phyloP scores from a whole-genome alignment of 345 rosid species.

The Noccaea caerulescens region DNA sequence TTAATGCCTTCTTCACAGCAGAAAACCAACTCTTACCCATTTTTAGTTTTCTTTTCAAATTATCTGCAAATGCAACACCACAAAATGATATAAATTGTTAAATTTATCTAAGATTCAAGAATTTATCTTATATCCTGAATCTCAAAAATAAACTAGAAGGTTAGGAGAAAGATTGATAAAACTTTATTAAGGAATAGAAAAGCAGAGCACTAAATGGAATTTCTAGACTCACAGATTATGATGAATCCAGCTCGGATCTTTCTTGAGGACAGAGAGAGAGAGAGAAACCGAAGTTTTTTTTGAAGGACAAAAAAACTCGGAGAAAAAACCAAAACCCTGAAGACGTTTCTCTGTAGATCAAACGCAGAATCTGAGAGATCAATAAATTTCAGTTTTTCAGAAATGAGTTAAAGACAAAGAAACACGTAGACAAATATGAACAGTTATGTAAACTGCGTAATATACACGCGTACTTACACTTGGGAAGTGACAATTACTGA shows the following conservation, averaged over 20 bases:
- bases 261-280: constrained; percentile 7
- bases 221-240: constrained; percentile 35
- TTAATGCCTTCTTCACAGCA: constrained; percentile 73
- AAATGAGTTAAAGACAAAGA: constrained; percentile 28
- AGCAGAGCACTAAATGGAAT: constrained; percentile 3
- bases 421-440: background rate
- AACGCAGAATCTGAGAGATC: constrained; percentile 32
- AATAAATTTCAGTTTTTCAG: constrained; percentile 7
- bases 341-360: constrained; percentile 25
- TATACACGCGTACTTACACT: constrained; percentile 39
- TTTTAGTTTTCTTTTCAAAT: constrained; percentile 1
- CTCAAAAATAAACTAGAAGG: background rate
- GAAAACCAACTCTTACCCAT: constrained; percentile 93
- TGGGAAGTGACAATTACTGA: constrained; percentile 23
- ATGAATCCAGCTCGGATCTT: constrained; percentile 36
- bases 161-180: background rate
- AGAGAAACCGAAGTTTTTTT: constrained; percentile 30
- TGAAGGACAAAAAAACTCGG: constrained; percentile 38
- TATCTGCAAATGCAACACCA: constrained; percentile 25
- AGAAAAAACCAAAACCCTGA: constrained; percentile 30
- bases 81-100: background rate
- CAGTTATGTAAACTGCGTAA: constrained; percentile 32
- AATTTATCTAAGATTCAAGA: constrained; percentile 3
- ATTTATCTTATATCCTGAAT: constrained; percentile 7
- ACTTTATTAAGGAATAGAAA: background rate